Evolutionary conservation across 169 alveolate species (phyloP).

Genomic region (Eimeria necatrix): DNA sequence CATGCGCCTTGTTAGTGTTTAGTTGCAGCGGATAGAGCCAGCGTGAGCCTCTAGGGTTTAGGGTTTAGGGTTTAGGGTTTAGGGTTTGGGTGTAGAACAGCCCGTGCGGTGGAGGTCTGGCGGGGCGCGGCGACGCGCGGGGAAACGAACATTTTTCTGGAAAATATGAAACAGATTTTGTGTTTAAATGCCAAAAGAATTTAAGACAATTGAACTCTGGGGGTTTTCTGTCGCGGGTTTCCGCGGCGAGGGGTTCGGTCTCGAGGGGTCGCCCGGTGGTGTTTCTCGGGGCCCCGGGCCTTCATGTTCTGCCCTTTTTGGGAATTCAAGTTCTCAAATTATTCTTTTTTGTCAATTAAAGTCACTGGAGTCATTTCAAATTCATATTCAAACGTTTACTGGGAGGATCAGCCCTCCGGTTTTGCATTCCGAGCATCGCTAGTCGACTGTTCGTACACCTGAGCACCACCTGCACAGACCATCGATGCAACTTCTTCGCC

Average conservation of each 20-base stretch:
- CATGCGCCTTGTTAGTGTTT: not conserved
- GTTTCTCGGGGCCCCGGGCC: conserved; percentile 28
- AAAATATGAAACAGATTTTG: not conserved
- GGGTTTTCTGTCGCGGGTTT: not conserved
- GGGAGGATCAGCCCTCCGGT: not conserved
- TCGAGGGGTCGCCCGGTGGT: not conserved
- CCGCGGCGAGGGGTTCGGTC: not conserved
- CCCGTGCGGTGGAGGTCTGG: conserved; percentile 1
- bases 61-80: not conserved
- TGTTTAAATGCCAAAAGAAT: not conserved
- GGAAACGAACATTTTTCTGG: not conserved
- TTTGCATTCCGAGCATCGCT: not conserved
- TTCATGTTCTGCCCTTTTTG: not conserved
- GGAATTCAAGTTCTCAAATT: not conserved
- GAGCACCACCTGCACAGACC: not conserved
- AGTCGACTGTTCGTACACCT: not conserved
- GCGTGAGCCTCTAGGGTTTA: not conserved
- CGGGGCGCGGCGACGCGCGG: not conserved
- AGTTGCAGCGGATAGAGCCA: not conserved
- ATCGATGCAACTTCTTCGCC: not conserved
- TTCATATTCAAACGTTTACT: not conserved
- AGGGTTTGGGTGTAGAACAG: not conserved
- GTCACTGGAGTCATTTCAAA: not conserved
- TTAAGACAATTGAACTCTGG: not conserved
- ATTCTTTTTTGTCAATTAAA: not conserved